Conservation (phyloP, 2,329 filamentous ascomycete genomes). For the Ambrosiella beaveri region DNA sequence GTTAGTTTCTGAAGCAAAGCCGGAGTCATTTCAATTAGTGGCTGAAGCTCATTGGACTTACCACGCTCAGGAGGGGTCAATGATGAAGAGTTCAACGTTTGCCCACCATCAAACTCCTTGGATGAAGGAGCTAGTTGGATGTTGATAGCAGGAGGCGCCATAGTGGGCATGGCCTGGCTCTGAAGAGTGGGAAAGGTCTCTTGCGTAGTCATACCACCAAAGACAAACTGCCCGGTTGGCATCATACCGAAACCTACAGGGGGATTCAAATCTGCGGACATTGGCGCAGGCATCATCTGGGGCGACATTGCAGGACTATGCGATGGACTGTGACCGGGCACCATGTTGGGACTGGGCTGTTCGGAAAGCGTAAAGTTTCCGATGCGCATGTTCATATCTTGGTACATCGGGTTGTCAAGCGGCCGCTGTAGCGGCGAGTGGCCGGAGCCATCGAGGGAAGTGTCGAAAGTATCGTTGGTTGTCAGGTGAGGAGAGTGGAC, state of each 20-base stretch:
- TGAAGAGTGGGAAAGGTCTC: conserved; percentile 37
- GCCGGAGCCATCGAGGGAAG: conserved; percentile 34
- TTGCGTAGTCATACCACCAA: conserved; percentile 3
- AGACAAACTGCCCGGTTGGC: not conserved
- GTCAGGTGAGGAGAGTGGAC: conserved; percentile 68
- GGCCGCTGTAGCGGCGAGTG: conserved; percentile 68
- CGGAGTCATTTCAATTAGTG: conserved; percentile 1
- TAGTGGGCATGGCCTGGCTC: conserved; percentile 42
- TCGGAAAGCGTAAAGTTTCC: conserved; percentile 68
- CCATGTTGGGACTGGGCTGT: conserved; percentile 39
- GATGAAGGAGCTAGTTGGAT: conserved; percentile 70
- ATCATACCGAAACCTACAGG: conserved; percentile 6
- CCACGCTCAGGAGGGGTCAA: conserved; percentile 65
- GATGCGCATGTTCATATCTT: conserved; percentile 31
- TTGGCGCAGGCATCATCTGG: conserved; percentile 30
- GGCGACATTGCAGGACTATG: conserved; percentile 53
- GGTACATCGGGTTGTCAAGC: conserved; percentile 44
- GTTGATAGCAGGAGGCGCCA: conserved; percentile 87
- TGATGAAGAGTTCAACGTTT: conserved; percentile 46
- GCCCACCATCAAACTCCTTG: conserved; percentile 28
- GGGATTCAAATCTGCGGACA: conserved; percentile 9
- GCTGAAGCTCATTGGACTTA: conserved; percentile 21
- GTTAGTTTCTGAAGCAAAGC: not conserved
- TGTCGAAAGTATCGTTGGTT: conserved; percentile 63
- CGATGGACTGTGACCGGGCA: conserved; percentile 63